phyloP scores from a whole-genome alignment of 345 rosid species.

The Leavenworthia alabamica region DNA sequence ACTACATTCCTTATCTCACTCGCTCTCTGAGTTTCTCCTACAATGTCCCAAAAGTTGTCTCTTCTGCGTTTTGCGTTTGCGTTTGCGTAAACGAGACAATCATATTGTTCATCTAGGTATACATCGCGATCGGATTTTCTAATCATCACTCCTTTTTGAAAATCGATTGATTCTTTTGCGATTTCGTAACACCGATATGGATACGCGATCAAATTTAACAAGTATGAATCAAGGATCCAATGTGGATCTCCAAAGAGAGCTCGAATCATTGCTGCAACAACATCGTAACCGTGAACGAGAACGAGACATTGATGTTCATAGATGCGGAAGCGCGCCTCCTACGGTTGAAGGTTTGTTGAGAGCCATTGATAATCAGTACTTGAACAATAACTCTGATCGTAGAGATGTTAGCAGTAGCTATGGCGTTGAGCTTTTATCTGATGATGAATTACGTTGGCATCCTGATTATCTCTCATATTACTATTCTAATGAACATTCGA shows the following conservation, averaged over 20 bases:
- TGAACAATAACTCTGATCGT: conserved; percentile 33
- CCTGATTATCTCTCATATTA: conserved; percentile 76
- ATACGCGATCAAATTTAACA: conserved; percentile 43
- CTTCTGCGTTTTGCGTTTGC: no score
- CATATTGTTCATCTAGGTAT: no score
- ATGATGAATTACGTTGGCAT: conserved; percentile 76
- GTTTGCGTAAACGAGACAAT: background rate
- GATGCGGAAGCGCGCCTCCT: conserved; percentile 96
- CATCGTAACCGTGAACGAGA: conserved; percentile 39
- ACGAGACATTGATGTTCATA: conserved; percentile 44
- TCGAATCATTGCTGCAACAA: conserved; percentile 56
- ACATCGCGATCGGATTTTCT: no score
- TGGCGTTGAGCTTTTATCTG: conserved; percentile 42
- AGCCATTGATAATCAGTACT: conserved; percentile 63
- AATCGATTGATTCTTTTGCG: no score
- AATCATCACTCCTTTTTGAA: no score
- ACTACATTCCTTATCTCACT: conserved; percentile 8
- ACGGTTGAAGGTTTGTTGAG: conserved; percentile 80
- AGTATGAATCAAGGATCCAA: conserved; percentile 41
- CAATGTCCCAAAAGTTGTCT: no score
- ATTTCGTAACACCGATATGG: conserved; percentile 23
- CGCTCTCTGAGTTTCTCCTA: no score
- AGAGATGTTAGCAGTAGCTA: conserved; percentile 25
- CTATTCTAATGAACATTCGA: conserved; percentile 64
- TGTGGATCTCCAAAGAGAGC: conserved; percentile 58